Percentiles rank a stretch among this genome's conserved stretches.
Evolutionary conservation across 805 yeast species (phyloP).

Genomic region (Ogataea zsoltii): DNA sequence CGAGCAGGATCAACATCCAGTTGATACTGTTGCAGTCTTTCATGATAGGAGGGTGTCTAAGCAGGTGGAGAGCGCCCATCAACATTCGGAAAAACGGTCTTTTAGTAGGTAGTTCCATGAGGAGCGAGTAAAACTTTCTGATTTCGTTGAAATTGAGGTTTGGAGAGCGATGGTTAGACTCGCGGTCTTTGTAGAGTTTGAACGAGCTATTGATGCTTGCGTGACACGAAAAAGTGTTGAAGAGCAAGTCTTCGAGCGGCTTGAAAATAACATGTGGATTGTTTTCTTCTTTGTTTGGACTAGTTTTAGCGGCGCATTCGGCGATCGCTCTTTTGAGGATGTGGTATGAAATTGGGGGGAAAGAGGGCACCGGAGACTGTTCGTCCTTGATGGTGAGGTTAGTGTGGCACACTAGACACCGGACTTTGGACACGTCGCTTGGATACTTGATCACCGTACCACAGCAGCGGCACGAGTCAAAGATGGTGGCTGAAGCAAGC

Average conservation of each 20-base stretch:
- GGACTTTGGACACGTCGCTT: conserved; percentile 39
- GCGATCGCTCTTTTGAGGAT: conserved; percentile 38
- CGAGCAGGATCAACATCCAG: conserved; percentile 67
- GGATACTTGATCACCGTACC: conserved; percentile 45
- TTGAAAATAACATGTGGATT: conserved; percentile 35
- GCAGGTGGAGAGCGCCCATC: conserved; percentile 47
- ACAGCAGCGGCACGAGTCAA: conserved; percentile 46
- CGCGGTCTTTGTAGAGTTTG: conserved; percentile 29
- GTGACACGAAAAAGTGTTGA: conserved; percentile 47
- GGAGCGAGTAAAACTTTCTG: conserved; percentile 42
- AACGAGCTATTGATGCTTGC: conserved; percentile 58
- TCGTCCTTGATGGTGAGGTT: conserved; percentile 22
- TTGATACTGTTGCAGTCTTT: conserved; percentile 45
- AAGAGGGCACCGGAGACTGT: conserved; percentile 1
- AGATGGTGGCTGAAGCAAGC: conserved; percentile 10
- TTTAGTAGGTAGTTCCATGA: conserved; percentile 56
- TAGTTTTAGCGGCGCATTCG: conserved; percentile 30
- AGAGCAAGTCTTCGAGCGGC: conserved; percentile 52
- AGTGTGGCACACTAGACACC: conserved; percentile 64
- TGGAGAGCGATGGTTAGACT: conserved; percentile 40
- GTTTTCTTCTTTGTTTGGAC: conserved; percentile 1
- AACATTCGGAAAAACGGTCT: conserved; percentile 61
- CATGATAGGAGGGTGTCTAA: conserved; percentile 50
- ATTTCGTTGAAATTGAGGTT: conserved; percentile 54
- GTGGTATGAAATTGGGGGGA: conserved; percentile 32